Conservation (phyloP, 2,329 filamentous ascomycete species). For the Fusarium sp. region DNA sequence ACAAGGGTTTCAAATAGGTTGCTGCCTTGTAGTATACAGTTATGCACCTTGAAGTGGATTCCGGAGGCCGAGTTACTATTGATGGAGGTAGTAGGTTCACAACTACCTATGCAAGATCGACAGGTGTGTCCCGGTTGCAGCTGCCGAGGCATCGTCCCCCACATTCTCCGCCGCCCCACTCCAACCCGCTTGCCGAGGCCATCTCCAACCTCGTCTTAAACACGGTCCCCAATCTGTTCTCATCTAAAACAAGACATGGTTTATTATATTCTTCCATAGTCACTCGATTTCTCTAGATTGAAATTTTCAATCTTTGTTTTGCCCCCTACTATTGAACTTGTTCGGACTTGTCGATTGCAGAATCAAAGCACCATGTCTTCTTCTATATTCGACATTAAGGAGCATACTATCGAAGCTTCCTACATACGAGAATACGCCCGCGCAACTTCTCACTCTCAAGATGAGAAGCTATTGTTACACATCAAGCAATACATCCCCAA, state of each 20-base stretch:
- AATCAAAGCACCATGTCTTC: conserved; percentile 21
- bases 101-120: conserved; percentile 14
- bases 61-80: background rate
- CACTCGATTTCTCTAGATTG: background rate
- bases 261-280: background rate
- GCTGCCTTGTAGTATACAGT: background rate
- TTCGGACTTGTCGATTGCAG: background rate
- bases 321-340: background rate
- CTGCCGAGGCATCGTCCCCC: conserved; percentile 37
- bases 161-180: conserved; percentile 29
- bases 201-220: conserved; percentile 18
- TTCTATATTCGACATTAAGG: conserved; percentile 67
- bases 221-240: background rate
- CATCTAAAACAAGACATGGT: background rate
- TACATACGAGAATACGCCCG: conserved; percentile 84
- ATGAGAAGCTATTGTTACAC: conserved; percentile 74
- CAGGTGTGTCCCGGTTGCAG: conserved; percentile 29
- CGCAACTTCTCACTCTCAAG: conserved; percentile 74
- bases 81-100: background rate
- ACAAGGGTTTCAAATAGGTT: background rate
- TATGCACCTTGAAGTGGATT: background rate
- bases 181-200: conserved; percentile 31
- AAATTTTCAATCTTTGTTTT: background rate
- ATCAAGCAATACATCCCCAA: conserved; percentile 89
- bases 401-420: conserved; percentile 75